Base-by-base conservation (phyloP, 1,139 yeast genomes). In the Debaryomyces subglobosus region DNA sequence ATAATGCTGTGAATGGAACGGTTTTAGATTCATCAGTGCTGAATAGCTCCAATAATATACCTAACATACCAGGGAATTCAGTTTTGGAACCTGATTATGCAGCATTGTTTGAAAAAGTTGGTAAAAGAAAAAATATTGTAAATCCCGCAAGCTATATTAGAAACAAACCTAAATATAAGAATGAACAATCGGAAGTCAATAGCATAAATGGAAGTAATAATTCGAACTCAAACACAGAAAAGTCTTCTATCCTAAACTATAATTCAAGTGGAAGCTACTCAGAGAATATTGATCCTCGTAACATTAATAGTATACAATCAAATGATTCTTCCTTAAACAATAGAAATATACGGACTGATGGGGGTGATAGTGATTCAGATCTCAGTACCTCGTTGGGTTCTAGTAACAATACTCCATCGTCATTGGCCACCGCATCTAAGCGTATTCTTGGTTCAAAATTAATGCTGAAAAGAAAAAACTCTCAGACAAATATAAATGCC, bases 71-170 rank as follows among this genome's bases (percentile, higher is more conserved):
- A 10, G 33, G 27, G 6, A 34, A 25, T 16, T 32, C 44, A 15
- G 24, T 24, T n/a, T 43, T 33, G 32, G 76, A 69, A 46, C 79
- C 79, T 1, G 77, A 76, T 56, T 76, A 76, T 55, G 79, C 74
- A 2, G 78, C 79, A 3, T 64, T 76, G 27, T 76, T 76, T 55
- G 73, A 74, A 50, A 72, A 73, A 47, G 77, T 76, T 6, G 79
- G 79, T 2, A 76, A 74, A 52, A 59, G 80, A 35, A 71, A 72
- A 51, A 68, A 64, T 34, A 64, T 68, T 20, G 69, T 64, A 12
- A 55, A 56, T 38, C 56, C 64, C 25, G 58, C 64, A 20, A 51
- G 56, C 37, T 63, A 64, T 50, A 57, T 62, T 46, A 71, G 63
- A 41, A 45, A 57, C 12, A 67, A 64, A 46, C 46, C 58, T 4